Evolutionary conservation across 768 basidiomycete genomes (phyloP), one percentile per base, ranked within the genome.

Genomic region (Suillus discolor): DNA sequence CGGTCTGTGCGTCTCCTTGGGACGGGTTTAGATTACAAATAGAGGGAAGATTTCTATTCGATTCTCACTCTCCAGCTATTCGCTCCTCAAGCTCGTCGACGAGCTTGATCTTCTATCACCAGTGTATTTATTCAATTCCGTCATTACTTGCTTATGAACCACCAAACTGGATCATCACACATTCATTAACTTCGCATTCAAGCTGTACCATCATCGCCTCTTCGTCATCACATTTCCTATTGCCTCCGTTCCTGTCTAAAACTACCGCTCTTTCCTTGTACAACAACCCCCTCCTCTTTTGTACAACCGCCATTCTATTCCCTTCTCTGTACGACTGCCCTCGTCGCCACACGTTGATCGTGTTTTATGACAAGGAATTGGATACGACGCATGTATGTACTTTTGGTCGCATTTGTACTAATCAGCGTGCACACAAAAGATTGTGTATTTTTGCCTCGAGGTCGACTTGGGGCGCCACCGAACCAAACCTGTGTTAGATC

Each of bases 61-160:
- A 18, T 42, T 18, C 25, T 20, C 12, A 9, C 47, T 55, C 38
- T 12, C 67, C 53, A 62, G 68, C 57, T 36, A 23, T 3, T 62
- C 57, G 45, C 25, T 16, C 38, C 49, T 12, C 25, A 20, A 63
- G 51, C 23, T 41, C 31, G 28, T 64, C 44, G 20, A 39, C 15
- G 34, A 39, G 44, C n/a, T 54, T 64, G 65, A 60, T 51, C 23
- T 45, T 72, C 57, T 34, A 60, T 45, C 28, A 31, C 6, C 12
- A 20, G 20, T 34, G 53, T 18, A 54, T 31, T 9, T 1, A 51
- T 66, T 62, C 4, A 25, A 60, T 65, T 60, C 47, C 15, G 38
- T 28, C 63, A 36, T 41, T 65, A 42, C 63, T 54, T 66, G 13
- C 51, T 20, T 16, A n/a, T 62, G 4, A 53, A 28, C 51, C 28